Conservation (phyloP, 2,329 filamentous ascomycete species). For the Samsoniella hepiali region DNA sequence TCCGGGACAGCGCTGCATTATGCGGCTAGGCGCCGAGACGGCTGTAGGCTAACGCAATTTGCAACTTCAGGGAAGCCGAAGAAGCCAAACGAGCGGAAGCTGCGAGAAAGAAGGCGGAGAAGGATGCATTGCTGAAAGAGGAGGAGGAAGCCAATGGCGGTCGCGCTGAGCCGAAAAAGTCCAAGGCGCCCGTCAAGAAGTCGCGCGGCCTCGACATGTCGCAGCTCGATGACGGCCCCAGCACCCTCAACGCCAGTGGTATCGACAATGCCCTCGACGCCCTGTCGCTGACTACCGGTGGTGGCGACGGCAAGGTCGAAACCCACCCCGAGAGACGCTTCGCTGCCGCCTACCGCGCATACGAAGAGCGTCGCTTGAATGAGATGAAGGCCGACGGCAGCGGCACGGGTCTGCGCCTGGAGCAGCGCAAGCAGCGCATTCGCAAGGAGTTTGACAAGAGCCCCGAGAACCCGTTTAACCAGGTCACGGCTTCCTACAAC, state of each 20-base stretch:
- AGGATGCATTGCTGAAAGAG: slow-evolving; percentile 74
- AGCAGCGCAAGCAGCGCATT: slow-evolving; percentile 82
- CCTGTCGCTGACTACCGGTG: slow-evolving; percentile 59
- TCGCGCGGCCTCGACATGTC: slow-evolving; percentile 69
- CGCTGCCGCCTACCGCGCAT: slow-evolving; percentile 80
- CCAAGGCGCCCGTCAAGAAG: slow-evolving; percentile 67
- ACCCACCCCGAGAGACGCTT: slow-evolving; percentile 83
- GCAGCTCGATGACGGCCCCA: slow-evolving; percentile 64
- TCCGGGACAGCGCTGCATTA: neutral
- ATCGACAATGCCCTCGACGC: slow-evolving; percentile 95
- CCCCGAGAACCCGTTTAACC: slow-evolving; percentile 93
- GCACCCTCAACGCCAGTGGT: slow-evolving; percentile 74
- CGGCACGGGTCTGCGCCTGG: slow-evolving; percentile 67
- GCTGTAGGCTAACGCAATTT: slow-evolving; percentile 5
- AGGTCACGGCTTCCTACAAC: slow-evolving; percentile 73
- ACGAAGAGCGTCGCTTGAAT: slow-evolving; percentile 72
- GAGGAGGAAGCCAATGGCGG: slow-evolving; percentile 68
- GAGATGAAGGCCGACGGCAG: slow-evolving; percentile 83
- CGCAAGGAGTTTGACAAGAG: slow-evolving; percentile 93
- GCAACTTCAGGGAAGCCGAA: slow-evolving; percentile 34
- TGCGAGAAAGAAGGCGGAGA: slow-evolving; percentile 88
- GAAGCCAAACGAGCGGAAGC: slow-evolving; percentile 76
- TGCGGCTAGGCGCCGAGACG: neutral
- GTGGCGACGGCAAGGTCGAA: slow-evolving; percentile 69
- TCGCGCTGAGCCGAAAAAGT: slow-evolving; percentile 61